phyloP scores from a whole-genome alignment of 2,329 filamentous ascomycete species.

The Pyricularia sp. region DNA sequence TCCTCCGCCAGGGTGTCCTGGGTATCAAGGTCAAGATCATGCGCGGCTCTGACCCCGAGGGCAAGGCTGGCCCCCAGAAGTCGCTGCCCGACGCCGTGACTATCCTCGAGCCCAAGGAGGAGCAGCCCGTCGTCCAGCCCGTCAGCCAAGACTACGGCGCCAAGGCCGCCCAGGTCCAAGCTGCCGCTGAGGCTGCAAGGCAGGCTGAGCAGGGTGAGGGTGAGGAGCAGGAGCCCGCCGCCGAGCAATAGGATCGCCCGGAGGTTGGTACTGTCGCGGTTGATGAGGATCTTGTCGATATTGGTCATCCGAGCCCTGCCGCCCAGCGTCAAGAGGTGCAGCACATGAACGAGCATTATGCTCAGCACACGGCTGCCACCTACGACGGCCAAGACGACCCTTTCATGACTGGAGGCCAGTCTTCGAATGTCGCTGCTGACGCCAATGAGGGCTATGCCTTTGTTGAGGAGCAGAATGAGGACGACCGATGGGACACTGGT shows the following conservation, averaged over 20 bases:
- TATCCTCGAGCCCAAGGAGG: constrained; percentile 99
- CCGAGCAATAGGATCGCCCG: constrained; percentile 28
- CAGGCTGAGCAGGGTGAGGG: constrained; percentile 39
- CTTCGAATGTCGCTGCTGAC: background rate
- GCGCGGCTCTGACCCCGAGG: constrained; percentile 97
- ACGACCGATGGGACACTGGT: background rate
- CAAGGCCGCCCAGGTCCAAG: constrained; percentile 59
- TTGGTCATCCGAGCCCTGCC: constrained; percentile 3
- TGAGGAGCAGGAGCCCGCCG: constrained; percentile 38
- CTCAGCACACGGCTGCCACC: background rate
- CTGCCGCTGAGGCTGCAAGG: constrained; percentile 47
- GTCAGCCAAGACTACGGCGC: constrained; percentile 98
- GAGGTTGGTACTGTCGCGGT: constrained; percentile 5
- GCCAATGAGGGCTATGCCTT: background rate
- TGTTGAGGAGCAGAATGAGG: background rate
- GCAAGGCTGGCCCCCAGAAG: constrained; percentile 97
- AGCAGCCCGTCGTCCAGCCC: constrained; percentile 87
- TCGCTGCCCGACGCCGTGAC: constrained; percentile 95
- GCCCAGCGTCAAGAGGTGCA: constrained; percentile 3
- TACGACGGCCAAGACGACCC: background rate
- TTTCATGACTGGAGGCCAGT: background rate
- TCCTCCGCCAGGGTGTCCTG: constrained; percentile 98
- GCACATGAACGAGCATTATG: background rate
- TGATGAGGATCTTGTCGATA: constrained; percentile 5
- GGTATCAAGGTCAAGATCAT: constrained; percentile 99